A percentile compares a stretch with the other conserved stretches of the same genome.
These are phyloP conservation scores for Podila epigama DNA, from an alignment of 192 early-diverging fungal species.

Conservation along the genomic window DNA sequence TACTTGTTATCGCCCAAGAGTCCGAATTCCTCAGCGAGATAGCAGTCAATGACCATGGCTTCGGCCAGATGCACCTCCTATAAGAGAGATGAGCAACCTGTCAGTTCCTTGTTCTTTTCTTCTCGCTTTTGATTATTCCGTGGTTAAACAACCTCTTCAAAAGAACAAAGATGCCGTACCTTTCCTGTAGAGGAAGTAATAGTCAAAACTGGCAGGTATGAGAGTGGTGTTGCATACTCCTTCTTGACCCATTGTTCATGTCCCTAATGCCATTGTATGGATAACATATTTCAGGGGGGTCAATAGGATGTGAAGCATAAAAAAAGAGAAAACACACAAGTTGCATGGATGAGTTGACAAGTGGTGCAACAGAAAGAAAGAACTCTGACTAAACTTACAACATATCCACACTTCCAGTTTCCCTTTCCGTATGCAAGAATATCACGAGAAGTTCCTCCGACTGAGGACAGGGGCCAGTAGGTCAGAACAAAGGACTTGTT, in stretches of 20 bases:
- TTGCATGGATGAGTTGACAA: too few relatives aligned
- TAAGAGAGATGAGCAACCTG: neutral
- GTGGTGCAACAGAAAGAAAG: too few relatives aligned
- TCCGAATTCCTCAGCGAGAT: constrained; percentile 17
- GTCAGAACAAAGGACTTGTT: neutral
- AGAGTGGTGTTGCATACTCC: constrained; percentile 11
- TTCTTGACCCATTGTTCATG: constrained; percentile 8
- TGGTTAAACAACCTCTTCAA: too few relatives aligned
- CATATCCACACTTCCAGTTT: neutral
- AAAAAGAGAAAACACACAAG: too few relatives aligned
- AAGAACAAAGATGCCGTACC: neutral
- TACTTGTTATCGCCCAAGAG: constrained; percentile 33
- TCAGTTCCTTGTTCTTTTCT: neutral
- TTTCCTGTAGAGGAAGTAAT: constrained; percentile 3
- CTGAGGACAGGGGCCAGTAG: constrained; percentile 26
- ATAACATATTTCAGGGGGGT: too few relatives aligned
- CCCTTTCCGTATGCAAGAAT: constrained; percentile 14
- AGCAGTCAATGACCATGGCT: constrained; percentile 25
- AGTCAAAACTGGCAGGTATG: constrained; percentile 15
- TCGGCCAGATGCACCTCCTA: constrained; percentile 23
- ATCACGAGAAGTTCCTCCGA: constrained; percentile 16
- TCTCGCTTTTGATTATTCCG: too few relatives aligned
- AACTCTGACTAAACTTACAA: too few relatives aligned
- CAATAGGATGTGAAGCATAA: too few relatives aligned
- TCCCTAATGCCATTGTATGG: neutral